A percentile compares a stretch with the other conserved stretches of the same genome.
phyloP scores from a whole-genome alignment of 2,329 filamentous ascomycete species.

The Penicillium sp. region DNA sequence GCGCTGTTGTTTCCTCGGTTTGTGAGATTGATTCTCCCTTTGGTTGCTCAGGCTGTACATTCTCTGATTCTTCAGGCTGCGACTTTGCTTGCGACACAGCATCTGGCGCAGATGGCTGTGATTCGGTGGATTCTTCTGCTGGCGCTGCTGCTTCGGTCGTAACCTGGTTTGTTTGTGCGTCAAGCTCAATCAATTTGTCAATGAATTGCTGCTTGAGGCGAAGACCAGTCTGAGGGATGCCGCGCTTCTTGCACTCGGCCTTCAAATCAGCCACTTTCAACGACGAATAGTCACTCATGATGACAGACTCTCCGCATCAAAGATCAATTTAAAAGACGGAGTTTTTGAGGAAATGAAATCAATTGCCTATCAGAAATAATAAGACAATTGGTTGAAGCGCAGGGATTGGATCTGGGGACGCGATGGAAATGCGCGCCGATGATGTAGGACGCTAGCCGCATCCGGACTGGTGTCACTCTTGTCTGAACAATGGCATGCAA shows the following conservation, averaged over 20 bases:
- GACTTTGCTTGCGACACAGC: slow-evolving; percentile 14
- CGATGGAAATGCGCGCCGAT: slow-evolving; percentile 23
- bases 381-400: slow-evolving; percentile 1
- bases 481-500: background rate
- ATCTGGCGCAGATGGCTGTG: slow-evolving; percentile 12
- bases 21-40: slow-evolving; percentile 3
- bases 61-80: slow-evolving; percentile 10
- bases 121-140: slow-evolving; percentile 11
- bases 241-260: slow-evolving; percentile 69
- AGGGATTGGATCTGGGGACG: slow-evolving; percentile 21
- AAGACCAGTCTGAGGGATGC: slow-evolving; percentile 66
- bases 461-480: slow-evolving; percentile 11
- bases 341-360: background rate
- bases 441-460: slow-evolving; percentile 19
- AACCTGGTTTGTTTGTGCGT: slow-evolving; percentile 32
- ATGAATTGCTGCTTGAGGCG: slow-evolving; percentile 66
- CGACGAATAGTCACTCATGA: slow-evolving; percentile 55
- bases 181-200: slow-evolving; percentile 56
- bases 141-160: slow-evolving; percentile 21
- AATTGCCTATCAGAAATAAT: background rate
- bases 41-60: slow-evolving; percentile 9
- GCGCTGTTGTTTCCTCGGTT: background rate
- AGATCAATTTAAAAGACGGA: background rate
- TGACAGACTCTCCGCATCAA: slow-evolving; percentile 15
- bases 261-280: slow-evolving; percentile 74